These are phyloP conservation scores for Eimeria maxima DNA, from an alignment of 169 alveolate species.

Conservation along the genomic window DNA sequence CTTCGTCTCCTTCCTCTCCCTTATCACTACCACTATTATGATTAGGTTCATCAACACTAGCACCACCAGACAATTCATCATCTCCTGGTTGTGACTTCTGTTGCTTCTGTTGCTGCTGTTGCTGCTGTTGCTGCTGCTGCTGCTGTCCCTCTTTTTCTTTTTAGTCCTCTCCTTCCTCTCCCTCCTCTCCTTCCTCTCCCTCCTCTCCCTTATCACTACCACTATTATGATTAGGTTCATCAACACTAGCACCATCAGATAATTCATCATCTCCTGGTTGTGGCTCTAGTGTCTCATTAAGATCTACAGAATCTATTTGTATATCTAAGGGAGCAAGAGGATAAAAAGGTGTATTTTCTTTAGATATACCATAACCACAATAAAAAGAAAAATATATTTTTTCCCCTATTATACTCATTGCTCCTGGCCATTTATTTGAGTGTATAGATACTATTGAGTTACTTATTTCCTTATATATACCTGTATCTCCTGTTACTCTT, in stretches of 20 bases:
- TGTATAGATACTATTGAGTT: constrained; percentile 86
- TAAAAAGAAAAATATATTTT: constrained; percentile 87
- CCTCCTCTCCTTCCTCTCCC: constrained; percentile 16
- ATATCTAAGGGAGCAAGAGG: constrained; percentile 90
- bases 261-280: constrained; percentile 88
- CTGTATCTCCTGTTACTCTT: constrained; percentile 48
- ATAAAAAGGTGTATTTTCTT: constrained; percentile 87
- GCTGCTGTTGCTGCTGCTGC: no score
- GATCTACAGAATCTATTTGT: constrained; percentile 89
- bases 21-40: background rate
- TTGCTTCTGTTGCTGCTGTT: no score
- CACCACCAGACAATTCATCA: constrained; percentile 81
- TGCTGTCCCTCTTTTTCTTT: background rate
- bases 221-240: constrained; percentile 10
- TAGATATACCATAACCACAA: constrained; percentile 89
- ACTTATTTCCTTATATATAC: constrained; percentile 74
- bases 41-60: constrained; percentile 68
- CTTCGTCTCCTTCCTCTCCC: constrained; percentile 41
- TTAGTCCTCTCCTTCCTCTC: background rate
- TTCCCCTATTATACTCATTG: constrained; percentile 85
- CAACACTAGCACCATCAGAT: constrained; percentile 80
- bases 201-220: constrained; percentile 20
- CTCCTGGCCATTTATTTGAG: constrained; percentile 92
- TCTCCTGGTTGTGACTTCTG: no score
- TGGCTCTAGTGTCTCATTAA: constrained; percentile 92